A percentile compares a stretch with the other conserved stretches of the same genome.
Conservation (phyloP, 768 basidiomycete species). For the Leccinum uliginosum region DNA sequence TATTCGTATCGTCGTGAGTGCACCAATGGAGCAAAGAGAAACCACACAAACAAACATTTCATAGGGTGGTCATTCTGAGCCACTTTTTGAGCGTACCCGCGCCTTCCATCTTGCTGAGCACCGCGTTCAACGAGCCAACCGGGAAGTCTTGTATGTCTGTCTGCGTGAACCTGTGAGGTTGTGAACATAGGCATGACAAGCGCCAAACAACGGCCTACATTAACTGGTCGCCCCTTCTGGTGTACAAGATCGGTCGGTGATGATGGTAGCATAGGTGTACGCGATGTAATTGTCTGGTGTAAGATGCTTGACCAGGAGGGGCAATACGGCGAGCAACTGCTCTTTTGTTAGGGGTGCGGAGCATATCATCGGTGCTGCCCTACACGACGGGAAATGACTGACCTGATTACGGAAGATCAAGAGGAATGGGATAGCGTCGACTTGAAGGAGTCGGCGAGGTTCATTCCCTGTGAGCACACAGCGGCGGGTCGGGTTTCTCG, state of each 20-base stretch:
- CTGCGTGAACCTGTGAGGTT: slow-evolving; percentile 65
- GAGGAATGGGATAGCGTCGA: slow-evolving; percentile 93
- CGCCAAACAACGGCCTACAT: slow-evolving; percentile 47
- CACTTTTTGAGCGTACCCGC: slow-evolving; percentile 81
- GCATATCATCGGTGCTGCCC: not conserved
- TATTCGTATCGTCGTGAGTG: not conserved
- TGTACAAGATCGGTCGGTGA: slow-evolving; percentile 95
- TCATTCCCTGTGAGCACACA: slow-evolving; percentile 80
- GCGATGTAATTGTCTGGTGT: slow-evolving; percentile 83
- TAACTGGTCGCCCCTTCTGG: slow-evolving; percentile 71
- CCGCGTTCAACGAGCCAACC: slow-evolving; percentile 60
- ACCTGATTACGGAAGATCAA: slow-evolving; percentile 97
- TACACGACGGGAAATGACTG: slow-evolving; percentile 9
- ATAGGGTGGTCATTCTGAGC: slow-evolving; percentile 97
- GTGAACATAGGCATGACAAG: not conserved
- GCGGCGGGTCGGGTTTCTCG: no score
- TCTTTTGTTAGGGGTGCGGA: slow-evolving; percentile 75
- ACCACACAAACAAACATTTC: slow-evolving; percentile 64
- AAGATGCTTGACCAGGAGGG: slow-evolving; percentile 82
- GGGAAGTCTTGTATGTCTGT: slow-evolving; percentile 84
- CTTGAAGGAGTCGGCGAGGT: no score
- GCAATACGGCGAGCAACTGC: slow-evolving; percentile 88
- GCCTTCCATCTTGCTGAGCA: slow-evolving; percentile 75
- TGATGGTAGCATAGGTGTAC: slow-evolving; percentile 96
- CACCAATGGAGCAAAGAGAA: not conserved